Evolutionary conservation across 2,329 filamentous ascomycete genomes (phyloP).

Genomic region (Lachnellula occidentalis): DNA sequence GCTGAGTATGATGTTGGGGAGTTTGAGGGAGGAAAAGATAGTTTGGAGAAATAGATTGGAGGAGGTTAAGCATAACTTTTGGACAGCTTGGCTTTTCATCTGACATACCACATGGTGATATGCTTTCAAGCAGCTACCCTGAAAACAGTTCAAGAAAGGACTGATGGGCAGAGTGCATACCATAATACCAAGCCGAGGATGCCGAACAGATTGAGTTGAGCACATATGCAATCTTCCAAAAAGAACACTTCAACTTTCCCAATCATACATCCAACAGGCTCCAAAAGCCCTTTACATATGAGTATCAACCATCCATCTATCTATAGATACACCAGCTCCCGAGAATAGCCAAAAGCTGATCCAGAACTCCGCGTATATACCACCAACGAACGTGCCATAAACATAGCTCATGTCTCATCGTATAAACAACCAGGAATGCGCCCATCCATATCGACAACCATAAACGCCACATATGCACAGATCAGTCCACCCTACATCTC

Average conservation of each 20-base stretch:
- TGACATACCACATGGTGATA: no score
- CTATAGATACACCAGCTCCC: background rate
- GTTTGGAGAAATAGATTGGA: conserved; percentile 9
- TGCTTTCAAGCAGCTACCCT: no score
- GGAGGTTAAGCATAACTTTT: background rate
- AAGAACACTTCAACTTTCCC: background rate
- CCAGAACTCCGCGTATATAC: background rate
- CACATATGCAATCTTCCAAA: no score
- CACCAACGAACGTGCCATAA: background rate
- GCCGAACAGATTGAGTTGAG: no score
- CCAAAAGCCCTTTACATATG: background rate
- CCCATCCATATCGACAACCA: no score
- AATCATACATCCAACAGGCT: conserved; percentile 2
- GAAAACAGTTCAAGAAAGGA: no score
- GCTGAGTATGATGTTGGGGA: conserved; percentile 82
- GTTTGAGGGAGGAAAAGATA: conserved; percentile 61
- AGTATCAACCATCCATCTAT: background rate
- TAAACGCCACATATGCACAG: no score
- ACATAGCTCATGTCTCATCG: background rate
- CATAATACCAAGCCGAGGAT: no score
- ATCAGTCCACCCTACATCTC: background rate
- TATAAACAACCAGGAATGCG: background rate
- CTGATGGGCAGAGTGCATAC: no score
- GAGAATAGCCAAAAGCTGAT: background rate
- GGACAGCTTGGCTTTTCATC: no score